Percentiles rank a stretch among this genome's conserved stretches.
These are phyloP conservation scores for Chaetomiaceae sp. DNA, from an alignment of 2,329 filamentous ascomycete species.

Conservation along the genomic window DNA sequence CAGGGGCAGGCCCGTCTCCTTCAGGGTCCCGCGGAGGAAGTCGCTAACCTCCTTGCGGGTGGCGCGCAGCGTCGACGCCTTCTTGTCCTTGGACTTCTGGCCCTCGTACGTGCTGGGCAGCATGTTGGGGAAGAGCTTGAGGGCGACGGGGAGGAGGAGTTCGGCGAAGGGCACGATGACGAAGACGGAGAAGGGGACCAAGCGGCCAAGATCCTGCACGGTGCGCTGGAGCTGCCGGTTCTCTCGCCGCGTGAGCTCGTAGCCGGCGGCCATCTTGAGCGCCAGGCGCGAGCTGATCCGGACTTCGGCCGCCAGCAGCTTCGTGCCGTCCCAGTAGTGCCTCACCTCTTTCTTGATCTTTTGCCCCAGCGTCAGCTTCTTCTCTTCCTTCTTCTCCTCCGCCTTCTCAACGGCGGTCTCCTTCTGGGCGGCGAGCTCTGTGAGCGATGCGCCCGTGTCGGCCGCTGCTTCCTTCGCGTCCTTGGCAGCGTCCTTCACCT, in stretches of 20 bases:
- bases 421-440: slow-evolving; percentile 59
- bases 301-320: slow-evolving; percentile 85
- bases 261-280: slow-evolving; percentile 95
- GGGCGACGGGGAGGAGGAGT: slow-evolving; percentile 79
- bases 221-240: slow-evolving; percentile 88
- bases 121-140: slow-evolving; percentile 95
- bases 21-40: slow-evolving; percentile 82
- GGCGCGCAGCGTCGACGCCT: slow-evolving; percentile 71
- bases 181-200: slow-evolving; percentile 95
- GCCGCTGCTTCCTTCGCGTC: slow-evolving; percentile 32
- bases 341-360: slow-evolving; percentile 90
- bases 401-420: slow-evolving; percentile 56
- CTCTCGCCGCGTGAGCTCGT: slow-evolving; percentile 91
- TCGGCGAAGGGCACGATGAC: slow-evolving; percentile 96
- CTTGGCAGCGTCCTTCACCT: slow-evolving; percentile 25
- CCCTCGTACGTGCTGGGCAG: slow-evolving; percentile 96
- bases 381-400: slow-evolving; percentile 58
- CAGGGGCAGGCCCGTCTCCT: slow-evolving; percentile 87
- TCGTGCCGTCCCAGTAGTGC: slow-evolving; percentile 99
- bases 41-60: slow-evolving; percentile 90
- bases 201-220: slow-evolving; percentile 82
- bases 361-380: slow-evolving; percentile 83
- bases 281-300: slow-evolving; percentile 87
- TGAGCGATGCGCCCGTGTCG: slow-evolving; percentile 40
- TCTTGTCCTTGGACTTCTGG: slow-evolving; percentile 82